Base-by-base conservation (phyloP, 192 early-diverging fungal species). In the Gorgonomyces haynaldii region DNA sequence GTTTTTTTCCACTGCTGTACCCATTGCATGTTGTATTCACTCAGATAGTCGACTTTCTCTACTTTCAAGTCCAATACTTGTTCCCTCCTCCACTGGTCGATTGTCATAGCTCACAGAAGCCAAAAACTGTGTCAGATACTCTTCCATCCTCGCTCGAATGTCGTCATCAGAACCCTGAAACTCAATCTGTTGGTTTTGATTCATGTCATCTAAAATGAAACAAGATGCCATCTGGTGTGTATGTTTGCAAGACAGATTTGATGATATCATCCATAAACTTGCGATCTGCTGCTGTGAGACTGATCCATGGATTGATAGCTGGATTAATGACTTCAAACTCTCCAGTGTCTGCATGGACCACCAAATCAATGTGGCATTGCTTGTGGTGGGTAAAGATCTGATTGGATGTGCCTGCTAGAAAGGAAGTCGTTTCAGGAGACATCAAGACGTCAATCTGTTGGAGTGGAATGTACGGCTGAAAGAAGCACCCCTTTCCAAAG, bases 371-470 rank as follows among this genome's bases (percentile, higher is more conserved):
- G 13, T 56, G 69, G 21, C 74, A 79, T 9, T 72, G 65, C 41
- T 81, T 83, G 42, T 88, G 77, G 45, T 85, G 81, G 16, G 81
- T 56, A 54, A 88, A 88, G 32, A 88, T 86, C 29, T 78, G 64
- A 44, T 88, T 88, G 39, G 78, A 81, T 0, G 85, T 86, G 12
- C 85, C 85, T 13, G 84, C 80, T 8, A 88, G 57, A 38, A 82
- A 88, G 1, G 81, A 72, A 37, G 66, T 64, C 1, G 85, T 88
- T 21, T 62, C 55, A 21, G 69, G 60, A 20, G 79, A 67, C 22
- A 71, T 76, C 2, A 88, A 40, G 16, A 88, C 81, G 40, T 88
- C 82, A 34, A 88, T 84, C 56, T 88, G 85, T 46, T 88, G 85
- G 5, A 88, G 56, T 10, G 85, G 85, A 41, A 88, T 67, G 53